Percentiles rank a stretch among this genome's conserved stretches.
phyloP scores from a whole-genome alignment of 1,284 basidiomycete species.

The Inonotus hispidus region DNA sequence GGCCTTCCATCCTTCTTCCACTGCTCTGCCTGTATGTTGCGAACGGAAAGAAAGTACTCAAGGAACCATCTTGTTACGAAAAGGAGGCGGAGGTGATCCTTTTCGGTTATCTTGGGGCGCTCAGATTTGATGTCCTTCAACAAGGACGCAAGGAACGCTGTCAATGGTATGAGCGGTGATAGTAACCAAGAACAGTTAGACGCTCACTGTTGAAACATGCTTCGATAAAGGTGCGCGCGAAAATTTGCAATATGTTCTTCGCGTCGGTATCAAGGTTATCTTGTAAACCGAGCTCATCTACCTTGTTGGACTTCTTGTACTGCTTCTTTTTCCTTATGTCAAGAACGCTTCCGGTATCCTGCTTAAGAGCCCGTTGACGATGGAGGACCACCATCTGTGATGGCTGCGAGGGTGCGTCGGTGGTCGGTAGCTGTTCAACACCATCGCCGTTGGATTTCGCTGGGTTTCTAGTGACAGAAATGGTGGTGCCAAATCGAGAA shows the following conservation, averaged over 20 bases:
- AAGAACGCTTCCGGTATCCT: slow-evolving; percentile 70
- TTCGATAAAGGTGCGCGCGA: slow-evolving; percentile 71
- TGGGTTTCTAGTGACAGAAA: slow-evolving; percentile 65
- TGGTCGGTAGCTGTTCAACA: slow-evolving; percentile 28
- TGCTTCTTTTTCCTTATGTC: slow-evolving; percentile 73
- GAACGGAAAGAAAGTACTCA: slow-evolving; percentile 74
- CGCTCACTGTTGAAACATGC: slow-evolving; percentile 81
- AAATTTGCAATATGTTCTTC: slow-evolving; percentile 56
- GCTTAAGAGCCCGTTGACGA: slow-evolving; percentile 74
- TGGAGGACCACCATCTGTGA: slow-evolving; percentile 66
- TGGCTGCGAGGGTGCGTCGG: slow-evolving; percentile 29
- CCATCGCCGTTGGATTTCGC: slow-evolving; percentile 34
- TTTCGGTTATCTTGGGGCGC: slow-evolving; percentile 82
- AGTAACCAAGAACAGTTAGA: slow-evolving; percentile 6
- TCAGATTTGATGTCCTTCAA: slow-evolving; percentile 91
- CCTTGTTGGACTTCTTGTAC: slow-evolving; percentile 57
- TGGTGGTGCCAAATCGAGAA: slow-evolving; percentile 91
- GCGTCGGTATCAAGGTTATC: slow-evolving; percentile 74
- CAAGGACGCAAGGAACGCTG: slow-evolving; percentile 80
- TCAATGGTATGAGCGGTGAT: slow-evolving; percentile 37
- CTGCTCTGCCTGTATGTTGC: slow-evolving; percentile 37
- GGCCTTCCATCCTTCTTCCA: slow-evolving; percentile 25
- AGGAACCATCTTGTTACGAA: slow-evolving; percentile 86
- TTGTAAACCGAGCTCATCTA: slow-evolving; percentile 68
- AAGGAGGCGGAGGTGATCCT: slow-evolving; percentile 82